Base-by-base conservation (phyloP, 192 early-diverging fungal genomes). In the Spinellus fusiger region DNA sequence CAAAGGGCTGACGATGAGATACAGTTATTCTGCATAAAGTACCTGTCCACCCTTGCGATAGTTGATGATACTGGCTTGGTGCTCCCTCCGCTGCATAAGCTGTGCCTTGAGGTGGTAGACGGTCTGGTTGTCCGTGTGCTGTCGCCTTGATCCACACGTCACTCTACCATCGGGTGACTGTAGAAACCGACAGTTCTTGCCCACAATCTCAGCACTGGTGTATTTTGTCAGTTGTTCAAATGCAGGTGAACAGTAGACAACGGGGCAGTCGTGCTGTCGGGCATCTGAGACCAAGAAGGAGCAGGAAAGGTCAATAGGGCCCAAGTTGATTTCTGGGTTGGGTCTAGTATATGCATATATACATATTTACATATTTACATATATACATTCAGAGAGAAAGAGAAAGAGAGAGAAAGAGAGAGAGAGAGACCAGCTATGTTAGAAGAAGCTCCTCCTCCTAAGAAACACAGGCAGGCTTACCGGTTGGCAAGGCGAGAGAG, bases 31-130 rank as follows among this genome's bases (percentile, higher is more conserved):
- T 37, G 1, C 9, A 0, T 28, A 32, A 2, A 15, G 28, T 57
- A 63, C 61, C 51, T 66, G 79, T 29, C 83, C 83, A 26, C 64
- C 70, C 58, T 84, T 84, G 29, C 78, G 73, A 64, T 86, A 86
- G 57, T 86, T 86, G 51, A 86, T 84, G n/a, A 83, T 61, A 15
- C 73, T 74, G 27, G 75, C 81, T 62, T 86, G 84, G 33, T 75
- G 72, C 59, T 86, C 84, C 29, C 81, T 72, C 7, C 67, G 46
- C 27, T 61, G 46, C 25, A 73, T 50, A 50, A 83, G 34, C 13
- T 63, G 57, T 12, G 75, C 65, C 37, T 74, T 71, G 22, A 86
- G 62, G 53, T 78, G 70, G 35, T 61, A 69, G 0, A 82, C 77
- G 0, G 82, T 70, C 23, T 56, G 65, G 47, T 84, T 80, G 66